Percentiles rank a stretch among this genome's conserved stretches.
These are phyloP conservation scores for Bromus sterilis DNA, from an alignment of 176 grass and related monocot species.

Conservation along the genomic window DNA sequence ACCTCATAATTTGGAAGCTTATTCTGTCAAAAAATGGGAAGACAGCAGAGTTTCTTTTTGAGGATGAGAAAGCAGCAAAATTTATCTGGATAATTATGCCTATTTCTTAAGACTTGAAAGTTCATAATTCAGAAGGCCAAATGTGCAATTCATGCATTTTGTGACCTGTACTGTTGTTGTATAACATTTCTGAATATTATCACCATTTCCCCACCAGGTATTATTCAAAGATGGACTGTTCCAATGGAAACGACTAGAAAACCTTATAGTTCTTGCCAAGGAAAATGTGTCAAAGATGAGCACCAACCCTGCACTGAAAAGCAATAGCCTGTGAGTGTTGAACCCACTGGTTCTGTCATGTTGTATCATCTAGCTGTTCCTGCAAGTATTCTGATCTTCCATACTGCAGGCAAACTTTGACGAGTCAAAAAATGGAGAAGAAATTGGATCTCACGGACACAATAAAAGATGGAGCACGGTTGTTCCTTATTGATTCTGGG, in stretches of 20 bases:
- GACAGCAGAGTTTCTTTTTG: neutral
- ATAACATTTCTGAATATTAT: neutral
- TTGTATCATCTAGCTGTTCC: neutral
- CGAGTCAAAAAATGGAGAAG: conserved; percentile 38
- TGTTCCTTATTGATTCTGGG: conserved; percentile 91
- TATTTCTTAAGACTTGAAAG: neutral
- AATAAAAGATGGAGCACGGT: conserved; percentile 92
- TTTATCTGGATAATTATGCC: neutral
- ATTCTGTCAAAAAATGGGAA: neutral
- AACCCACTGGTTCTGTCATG: neutral
- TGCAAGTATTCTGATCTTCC: conserved; percentile 1
- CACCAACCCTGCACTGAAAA: conserved; percentile 70
- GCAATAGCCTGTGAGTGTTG: conserved; percentile 53
- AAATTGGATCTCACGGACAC: conserved; percentile 93
- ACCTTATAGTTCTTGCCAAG: conserved; percentile 96
- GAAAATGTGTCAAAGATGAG: conserved; percentile 96
- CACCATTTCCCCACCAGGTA: conserved; percentile 35
- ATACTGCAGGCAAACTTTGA: conserved; percentile 48
- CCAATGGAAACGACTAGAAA: conserved; percentile 98
- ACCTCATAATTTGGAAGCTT: neutral
- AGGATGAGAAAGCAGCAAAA: no score
- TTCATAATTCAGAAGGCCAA: neutral
- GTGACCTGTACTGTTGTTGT: neutral
- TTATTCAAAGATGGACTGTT: conserved; percentile 97
- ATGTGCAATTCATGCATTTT: neutral